phyloP scores from a whole-genome alignment of 306 rosid genomes.

The Gynostemma pentaphyllum region DNA sequence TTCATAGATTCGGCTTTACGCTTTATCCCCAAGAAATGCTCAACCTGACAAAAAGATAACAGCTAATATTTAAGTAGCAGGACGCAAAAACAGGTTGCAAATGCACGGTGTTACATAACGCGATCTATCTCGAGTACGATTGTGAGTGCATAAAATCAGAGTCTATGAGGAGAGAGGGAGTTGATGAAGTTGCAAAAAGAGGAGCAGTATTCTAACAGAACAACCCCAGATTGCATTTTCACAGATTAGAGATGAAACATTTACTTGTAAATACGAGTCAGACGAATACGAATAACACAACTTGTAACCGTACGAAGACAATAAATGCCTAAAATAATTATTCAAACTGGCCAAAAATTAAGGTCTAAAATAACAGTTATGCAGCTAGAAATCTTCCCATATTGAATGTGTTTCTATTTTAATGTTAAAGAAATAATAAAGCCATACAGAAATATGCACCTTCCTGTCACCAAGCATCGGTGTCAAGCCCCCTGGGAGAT shows the following conservation, averaged over 20 bases:
- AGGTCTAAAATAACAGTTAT: background rate
- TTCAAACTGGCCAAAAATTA: background rate
- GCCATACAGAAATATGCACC: constrained; percentile 28
- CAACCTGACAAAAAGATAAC: constrained; percentile 43
- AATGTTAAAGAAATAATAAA: background rate
- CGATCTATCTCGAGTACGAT: too few relatives aligned
- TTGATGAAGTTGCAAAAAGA: background rate
- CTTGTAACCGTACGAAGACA: background rate
- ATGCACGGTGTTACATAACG: background rate
- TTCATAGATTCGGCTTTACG: constrained; percentile 56
- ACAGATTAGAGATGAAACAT: too few relatives aligned
- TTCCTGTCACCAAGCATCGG: constrained; percentile 97
- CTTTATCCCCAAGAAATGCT: constrained; percentile 88
- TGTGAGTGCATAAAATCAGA: background rate
- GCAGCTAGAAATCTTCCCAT: background rate
- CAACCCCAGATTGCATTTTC: too few relatives aligned
- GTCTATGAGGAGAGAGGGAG: background rate
- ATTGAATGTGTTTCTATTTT: background rate
- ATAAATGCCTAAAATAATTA: background rate
- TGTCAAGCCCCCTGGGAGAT: constrained; percentile 89
- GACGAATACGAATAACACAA: too few relatives aligned
- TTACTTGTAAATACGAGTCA: too few relatives aligned
- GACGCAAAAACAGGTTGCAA: background rate
- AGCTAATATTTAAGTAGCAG: background rate
- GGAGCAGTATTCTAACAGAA: background rate